Percentiles rank a stretch among this genome's conserved stretches.
These are phyloP conservation scores for Pleurotus platypus DNA, from an alignment of 768 basidiomycete species.

Conservation along the genomic window DNA sequence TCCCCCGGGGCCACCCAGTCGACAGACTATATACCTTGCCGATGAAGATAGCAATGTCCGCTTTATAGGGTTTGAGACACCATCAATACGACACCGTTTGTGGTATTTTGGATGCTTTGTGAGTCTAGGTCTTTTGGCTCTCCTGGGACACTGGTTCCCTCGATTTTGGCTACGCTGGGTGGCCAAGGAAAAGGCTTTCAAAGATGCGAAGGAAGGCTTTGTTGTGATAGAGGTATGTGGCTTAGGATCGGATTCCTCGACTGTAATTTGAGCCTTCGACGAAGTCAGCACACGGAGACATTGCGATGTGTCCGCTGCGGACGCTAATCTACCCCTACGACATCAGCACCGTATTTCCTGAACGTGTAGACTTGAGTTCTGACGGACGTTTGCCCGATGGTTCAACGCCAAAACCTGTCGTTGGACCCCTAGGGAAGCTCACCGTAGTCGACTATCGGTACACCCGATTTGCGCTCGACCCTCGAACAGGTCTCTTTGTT, in stretches of 20 bases:
- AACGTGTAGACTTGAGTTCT: slow-evolving; percentile 22
- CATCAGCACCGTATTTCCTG: slow-evolving; percentile 76
- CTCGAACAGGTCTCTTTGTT: slow-evolving; percentile 74
- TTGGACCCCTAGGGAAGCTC: slow-evolving; percentile 41
- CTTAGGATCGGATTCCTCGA: no score
- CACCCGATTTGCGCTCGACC: slow-evolving; percentile 85
- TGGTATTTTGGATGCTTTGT: slow-evolving; percentile 74
- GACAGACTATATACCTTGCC: slow-evolving; percentile 80
- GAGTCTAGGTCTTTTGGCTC: slow-evolving; percentile 66
- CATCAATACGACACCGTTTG: slow-evolving; percentile 53
- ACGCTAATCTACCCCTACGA: slow-evolving; percentile 72
- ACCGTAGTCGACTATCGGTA: slow-evolving; percentile 89
- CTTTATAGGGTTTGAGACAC: slow-evolving; percentile 80
- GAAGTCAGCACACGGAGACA: slow-evolving; percentile 82
- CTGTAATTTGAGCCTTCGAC: slow-evolving; percentile 12
- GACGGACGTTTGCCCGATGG: slow-evolving; percentile 12
- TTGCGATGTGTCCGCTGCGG: slow-evolving; percentile 71
- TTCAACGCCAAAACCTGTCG: not conserved
- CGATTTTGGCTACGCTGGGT: slow-evolving; percentile 88
- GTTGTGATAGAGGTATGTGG: slow-evolving; percentile 83
- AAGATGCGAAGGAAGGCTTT: slow-evolving; percentile 63
- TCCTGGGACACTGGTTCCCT: slow-evolving; percentile 94
- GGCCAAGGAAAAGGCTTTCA: slow-evolving; percentile 79
- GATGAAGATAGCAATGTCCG: slow-evolving; percentile 91
- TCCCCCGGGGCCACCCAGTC: slow-evolving; percentile 76